Base-by-base conservation (phyloP, 176 grass and related monocot genomes). In the Aegilops tauschii region DNA sequence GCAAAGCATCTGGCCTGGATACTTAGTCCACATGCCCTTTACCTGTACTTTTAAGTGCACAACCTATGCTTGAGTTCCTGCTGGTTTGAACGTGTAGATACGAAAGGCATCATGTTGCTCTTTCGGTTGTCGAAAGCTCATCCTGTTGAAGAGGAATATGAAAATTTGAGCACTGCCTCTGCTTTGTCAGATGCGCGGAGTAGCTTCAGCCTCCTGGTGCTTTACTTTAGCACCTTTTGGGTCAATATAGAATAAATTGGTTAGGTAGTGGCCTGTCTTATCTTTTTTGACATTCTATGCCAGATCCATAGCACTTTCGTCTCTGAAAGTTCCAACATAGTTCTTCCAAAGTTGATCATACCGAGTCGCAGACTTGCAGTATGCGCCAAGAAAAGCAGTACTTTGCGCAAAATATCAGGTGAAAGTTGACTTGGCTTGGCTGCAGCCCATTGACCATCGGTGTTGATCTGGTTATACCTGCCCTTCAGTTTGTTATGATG, bases 51-150 rank as follows among this genome's bases (percentile, higher is more conserved):
- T n/a, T 21, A 59, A 59, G 17, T 3, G 61, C 18, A 16, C 77
- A 78, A 75, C 69, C 23, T 34, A 44, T 66, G 5, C 27, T 32
- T 65, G 13, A 69, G 68, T 13, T 80, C 12, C 34, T 61, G 8
- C 66, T 47, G 77, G 65, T 75, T 34, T 85, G 77, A 85, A 82
- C 62, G 25, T 32, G 25, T 32, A 87, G 40, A 68, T 35, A 84
- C 68, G 66, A 68, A 67, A 65, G 80, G 73, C 66, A 87, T 80
- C 89, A 3, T 14, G 21, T 36, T 36, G 36, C 6, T 84, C 80
- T 83, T 80, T 87, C 2, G 59, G 27, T 61, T 65, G 30, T 58
- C 42, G 56, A 72, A 83, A 66, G 56, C 47, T 79, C 39, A 47
- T 42, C 34, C 45, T 27, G 35, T 78, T 78, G 72, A 78, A 56